Evolutionary conservation across 371 early-diverging fungal genomes (phyloP), one percentile per base, ranked within the genome.

Genomic region (Coemansia sp.): DNA sequence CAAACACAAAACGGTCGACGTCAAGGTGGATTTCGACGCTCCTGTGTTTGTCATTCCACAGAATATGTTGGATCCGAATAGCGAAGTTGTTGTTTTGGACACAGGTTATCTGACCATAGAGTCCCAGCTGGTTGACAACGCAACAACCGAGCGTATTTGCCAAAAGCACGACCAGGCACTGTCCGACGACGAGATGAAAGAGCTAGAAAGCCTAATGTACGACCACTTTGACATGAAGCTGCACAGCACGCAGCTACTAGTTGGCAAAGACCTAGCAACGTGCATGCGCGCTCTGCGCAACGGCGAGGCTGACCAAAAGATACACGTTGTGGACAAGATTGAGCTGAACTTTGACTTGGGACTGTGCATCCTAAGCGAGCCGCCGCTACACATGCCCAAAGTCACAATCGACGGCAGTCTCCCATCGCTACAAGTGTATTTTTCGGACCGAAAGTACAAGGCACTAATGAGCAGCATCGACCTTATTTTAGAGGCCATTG

Each of bases 1-100:
- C 40, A 88, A 89, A 59, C 97, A 95, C 80, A 92, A 90, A 52
- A 92, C 93, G 0, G 66, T 95, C 16, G 94, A 96, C 77, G 78
- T 98, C 16, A 87, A 88, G 45, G 85, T 99, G n/a, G 95, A 98
- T 72, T 87, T 96, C 82, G 94, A 95, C 68, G 99, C 99, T 5
- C 99, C 99, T 1, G 90, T 98, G 45, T 87, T 99, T 77, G 87
- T 98, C n/a, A 81, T 99, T 37, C 98, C 97, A 0, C 91, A 93
- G 77, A 89, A 92, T 68, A 89, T 90, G 67, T 87, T 87, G 0
- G 85, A 86, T 40, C 74, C 77, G 39, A 78, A 85, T 42, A 83
- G 89, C 22, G 82, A 86, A 24, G 88, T 92, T 8, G 85, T 94
- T 8, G 91, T 96, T 0, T 77, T 98, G 26, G 98, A 99, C 78